Conservation (phyloP, 1,284 basidiomycete species). For the Naganishia albida region DNA sequence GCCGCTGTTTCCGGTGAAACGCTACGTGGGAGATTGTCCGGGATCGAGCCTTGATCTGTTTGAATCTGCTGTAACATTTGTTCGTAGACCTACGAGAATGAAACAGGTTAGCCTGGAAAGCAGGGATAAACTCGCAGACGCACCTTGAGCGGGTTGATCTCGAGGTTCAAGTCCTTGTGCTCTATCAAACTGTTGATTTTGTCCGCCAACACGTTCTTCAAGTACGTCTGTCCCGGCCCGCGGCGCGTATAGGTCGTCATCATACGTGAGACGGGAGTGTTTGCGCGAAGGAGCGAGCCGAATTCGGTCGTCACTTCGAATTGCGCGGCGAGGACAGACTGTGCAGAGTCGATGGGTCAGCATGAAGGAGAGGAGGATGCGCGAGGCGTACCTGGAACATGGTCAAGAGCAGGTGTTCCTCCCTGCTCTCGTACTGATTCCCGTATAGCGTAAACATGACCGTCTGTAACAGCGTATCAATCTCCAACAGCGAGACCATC, state of each 20-base stretch:
- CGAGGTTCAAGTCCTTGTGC: conserved; percentile 96
- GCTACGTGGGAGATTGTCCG: conserved; percentile 83
- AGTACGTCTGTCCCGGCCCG: conserved; percentile 94
- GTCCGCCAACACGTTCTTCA: conserved; percentile 94
- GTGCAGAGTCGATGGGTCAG: conserved; percentile 28
- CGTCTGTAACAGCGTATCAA: conserved; percentile 97
- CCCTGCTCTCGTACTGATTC: conserved; percentile 98
- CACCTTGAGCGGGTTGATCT: conserved; percentile 98
- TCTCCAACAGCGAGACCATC: conserved; percentile 93
- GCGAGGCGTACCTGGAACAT: conserved; percentile 76
- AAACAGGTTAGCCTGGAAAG: background rate
- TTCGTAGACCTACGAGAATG: conserved; percentile 75
- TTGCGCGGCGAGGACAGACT: conserved; percentile 95
- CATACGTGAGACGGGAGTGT: conserved; percentile 98
- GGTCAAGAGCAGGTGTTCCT: conserved; percentile 95
- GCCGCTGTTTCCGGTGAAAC: conserved; percentile 92
- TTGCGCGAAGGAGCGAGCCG: conserved; percentile 91
- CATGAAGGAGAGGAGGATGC: no score
- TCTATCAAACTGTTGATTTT: conserved; percentile 97
- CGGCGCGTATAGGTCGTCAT: conserved; percentile 99
- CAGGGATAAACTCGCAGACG: conserved; percentile 31
- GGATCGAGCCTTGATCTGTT: conserved; percentile 88
- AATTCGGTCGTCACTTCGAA: conserved; percentile 99
- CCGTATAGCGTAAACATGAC: conserved; percentile 99
- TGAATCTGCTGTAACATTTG: conserved; percentile 99